These are phyloP conservation scores for Botrytis squamosa DNA, from an alignment of 2,329 filamentous ascomycete species.

Conservation along the genomic window DNA sequence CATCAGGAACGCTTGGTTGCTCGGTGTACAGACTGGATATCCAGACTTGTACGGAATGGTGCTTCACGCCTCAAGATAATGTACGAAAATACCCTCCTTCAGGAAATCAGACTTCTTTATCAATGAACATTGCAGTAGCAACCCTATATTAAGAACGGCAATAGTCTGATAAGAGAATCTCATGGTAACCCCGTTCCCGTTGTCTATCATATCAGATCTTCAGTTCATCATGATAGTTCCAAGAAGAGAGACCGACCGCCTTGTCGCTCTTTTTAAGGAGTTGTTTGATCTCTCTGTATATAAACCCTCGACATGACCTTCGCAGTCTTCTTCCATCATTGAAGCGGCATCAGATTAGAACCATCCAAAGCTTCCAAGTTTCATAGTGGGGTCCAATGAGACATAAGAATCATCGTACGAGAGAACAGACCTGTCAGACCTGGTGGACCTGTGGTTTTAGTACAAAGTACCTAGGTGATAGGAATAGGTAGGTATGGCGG, in stretches of 20 bases:
- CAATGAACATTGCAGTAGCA: not conserved
- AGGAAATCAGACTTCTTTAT: not conserved
- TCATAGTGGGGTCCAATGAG: not conserved
- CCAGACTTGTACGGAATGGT: not conserved
- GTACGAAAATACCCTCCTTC: not conserved
- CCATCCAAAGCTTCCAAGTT: not conserved
- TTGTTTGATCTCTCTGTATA: not conserved
- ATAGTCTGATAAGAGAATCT: not conserved
- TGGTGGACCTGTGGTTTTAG: not conserved
- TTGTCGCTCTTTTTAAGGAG: slow-evolving; percentile 3
- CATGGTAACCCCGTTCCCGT: not conserved
- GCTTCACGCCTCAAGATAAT: not conserved
- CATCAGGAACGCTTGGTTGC: not conserved
- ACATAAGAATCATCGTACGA: slow-evolving; percentile 5
- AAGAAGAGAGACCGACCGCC: not conserved
- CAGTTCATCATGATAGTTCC: not conserved
- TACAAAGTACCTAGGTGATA: not conserved
- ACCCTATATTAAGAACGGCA: not conserved
- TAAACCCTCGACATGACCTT: not conserved
- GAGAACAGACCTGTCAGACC: not conserved
- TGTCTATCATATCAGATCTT: not conserved
- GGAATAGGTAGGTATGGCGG: not conserved
- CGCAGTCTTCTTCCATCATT: not conserved
- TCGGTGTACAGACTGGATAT: not conserved
- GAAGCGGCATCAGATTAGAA: not conserved